Conservation (phyloP, 1,284 basidiomycete genomes). For the Ustilago trichophora region DNA sequence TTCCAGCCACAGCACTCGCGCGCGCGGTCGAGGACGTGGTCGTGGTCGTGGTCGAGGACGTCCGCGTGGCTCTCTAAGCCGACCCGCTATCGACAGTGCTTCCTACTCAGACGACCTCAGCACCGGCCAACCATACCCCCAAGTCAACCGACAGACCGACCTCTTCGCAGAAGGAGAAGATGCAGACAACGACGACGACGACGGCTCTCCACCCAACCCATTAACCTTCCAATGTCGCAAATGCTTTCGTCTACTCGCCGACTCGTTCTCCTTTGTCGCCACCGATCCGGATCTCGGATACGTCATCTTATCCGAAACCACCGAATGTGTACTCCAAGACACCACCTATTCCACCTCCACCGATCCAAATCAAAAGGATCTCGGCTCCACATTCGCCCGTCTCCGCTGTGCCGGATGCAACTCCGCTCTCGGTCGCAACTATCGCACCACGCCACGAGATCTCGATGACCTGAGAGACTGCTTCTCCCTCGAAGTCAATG, state of each 20-base stretch:
- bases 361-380: constrained; percentile 24
- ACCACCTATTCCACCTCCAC: constrained; percentile 27
- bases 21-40: too few species aligned
- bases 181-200: neutral
- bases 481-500: constrained; percentile 39
- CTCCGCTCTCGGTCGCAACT: constrained; percentile 34
- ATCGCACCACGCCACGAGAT: constrained; percentile 42
- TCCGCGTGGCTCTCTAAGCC: neutral
- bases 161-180: too few species aligned
- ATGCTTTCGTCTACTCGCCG: constrained; percentile 45
- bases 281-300: constrained; percentile 46
- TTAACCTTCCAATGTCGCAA: constrained; percentile 48
- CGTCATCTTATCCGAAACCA: constrained; percentile 43
- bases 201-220: constrained; percentile 19
- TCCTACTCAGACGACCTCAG: too few species aligned
- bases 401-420: constrained; percentile 42
- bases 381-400: constrained; percentile 36
- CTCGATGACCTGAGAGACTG: constrained; percentile 45
- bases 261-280: constrained; percentile 43
- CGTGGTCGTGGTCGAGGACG: constrained; percentile 20
- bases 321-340: constrained; percentile 31
- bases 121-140: too few species aligned
- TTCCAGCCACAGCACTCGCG: neutral
- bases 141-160: too few species aligned
- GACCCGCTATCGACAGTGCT: neutral